These are phyloP conservation scores for Ogataea angusta DNA, from an alignment of 805 yeast species.

Conservation along the genomic window DNA sequence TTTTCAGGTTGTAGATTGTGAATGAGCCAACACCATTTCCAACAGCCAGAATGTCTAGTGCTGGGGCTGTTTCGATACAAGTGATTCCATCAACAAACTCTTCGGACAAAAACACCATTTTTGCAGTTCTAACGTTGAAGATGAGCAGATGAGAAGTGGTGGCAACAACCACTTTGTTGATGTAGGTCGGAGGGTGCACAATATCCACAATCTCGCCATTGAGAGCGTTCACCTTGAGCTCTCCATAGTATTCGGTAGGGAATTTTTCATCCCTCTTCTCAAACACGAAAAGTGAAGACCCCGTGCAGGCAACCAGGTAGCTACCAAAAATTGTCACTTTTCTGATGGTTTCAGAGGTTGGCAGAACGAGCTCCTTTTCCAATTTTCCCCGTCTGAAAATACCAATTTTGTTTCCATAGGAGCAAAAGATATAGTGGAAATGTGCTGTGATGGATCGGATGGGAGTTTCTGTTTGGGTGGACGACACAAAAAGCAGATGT, in stretches of 20 bases:
- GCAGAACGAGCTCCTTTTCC: constrained; percentile 38
- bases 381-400: constrained; percentile 79
- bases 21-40: constrained; percentile 72
- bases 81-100: constrained; percentile 59
- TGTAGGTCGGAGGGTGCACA: constrained; percentile 84
- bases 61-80: constrained; percentile 81
- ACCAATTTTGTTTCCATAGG: constrained; percentile 68
- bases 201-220: constrained; percentile 71
- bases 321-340: constrained; percentile 73
- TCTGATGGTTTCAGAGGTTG: constrained; percentile 37
- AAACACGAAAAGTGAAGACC: constrained; percentile 29
- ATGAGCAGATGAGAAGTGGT: constrained; percentile 61
- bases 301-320: constrained; percentile 58
- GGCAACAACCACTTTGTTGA: constrained; percentile 86
- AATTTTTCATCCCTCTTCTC: constrained; percentile 38
- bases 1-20: constrained; percentile 61
- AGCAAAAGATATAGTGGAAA: constrained; percentile 79
- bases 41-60: constrained; percentile 74
- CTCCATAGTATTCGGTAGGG: constrained; percentile 66
- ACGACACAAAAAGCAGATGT: constrained; percentile 82
- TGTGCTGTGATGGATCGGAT: constrained; percentile 76
- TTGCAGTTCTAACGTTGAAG: constrained; percentile 75
- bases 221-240: constrained; percentile 52
- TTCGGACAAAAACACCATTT: constrained; percentile 48
- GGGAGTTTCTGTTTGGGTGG: constrained; percentile 64